Conservation (phyloP, 2,329 filamentous ascomycete genomes). For the Pochonia chlamydosporia region DNA sequence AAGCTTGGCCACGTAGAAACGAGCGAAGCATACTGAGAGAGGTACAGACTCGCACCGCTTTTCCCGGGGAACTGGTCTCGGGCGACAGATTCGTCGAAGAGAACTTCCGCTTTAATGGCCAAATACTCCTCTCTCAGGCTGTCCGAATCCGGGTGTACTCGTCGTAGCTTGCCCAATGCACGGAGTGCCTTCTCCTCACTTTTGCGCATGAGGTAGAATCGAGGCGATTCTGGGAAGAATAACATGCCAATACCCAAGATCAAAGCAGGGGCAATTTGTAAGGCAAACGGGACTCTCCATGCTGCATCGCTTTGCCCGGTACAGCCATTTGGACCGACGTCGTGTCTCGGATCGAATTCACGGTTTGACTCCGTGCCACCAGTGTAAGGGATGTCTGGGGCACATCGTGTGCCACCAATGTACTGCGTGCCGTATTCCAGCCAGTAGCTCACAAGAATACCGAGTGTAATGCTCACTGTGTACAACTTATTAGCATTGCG, state of each 20-base stretch:
- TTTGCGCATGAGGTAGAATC: conserved; percentile 25
- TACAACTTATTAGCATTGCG: not conserved
- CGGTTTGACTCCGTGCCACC: conserved; percentile 31
- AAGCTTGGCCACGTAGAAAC: conserved; percentile 22
- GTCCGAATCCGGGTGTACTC: conserved; percentile 24
- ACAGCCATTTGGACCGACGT: conserved; percentile 35
- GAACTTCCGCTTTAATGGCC: conserved; percentile 30
- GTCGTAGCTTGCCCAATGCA: conserved; percentile 25
- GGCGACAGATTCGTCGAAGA: conserved; percentile 26
- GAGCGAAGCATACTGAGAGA: conserved; percentile 24
- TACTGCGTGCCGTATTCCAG: conserved; percentile 34
- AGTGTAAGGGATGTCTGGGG: conserved; percentile 38
- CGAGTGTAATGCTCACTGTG: conserved; percentile 31
- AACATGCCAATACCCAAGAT: conserved; percentile 50
- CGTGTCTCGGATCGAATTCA: conserved; percentile 35
- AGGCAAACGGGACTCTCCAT: conserved; percentile 42
- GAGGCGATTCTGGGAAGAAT: conserved; percentile 38
- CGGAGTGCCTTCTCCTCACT: conserved; percentile 24
- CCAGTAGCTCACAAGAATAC: conserved; percentile 38
- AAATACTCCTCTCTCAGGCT: conserved; percentile 26
- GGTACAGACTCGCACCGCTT: conserved; percentile 21
- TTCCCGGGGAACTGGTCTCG: conserved; percentile 24
- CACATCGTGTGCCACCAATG: conserved; percentile 39
- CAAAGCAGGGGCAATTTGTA: conserved; percentile 50
- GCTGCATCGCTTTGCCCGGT: conserved; percentile 35